Evolutionary conservation across 768 basidiomycete genomes (phyloP).

Genomic region (Trametes punicea): DNA sequence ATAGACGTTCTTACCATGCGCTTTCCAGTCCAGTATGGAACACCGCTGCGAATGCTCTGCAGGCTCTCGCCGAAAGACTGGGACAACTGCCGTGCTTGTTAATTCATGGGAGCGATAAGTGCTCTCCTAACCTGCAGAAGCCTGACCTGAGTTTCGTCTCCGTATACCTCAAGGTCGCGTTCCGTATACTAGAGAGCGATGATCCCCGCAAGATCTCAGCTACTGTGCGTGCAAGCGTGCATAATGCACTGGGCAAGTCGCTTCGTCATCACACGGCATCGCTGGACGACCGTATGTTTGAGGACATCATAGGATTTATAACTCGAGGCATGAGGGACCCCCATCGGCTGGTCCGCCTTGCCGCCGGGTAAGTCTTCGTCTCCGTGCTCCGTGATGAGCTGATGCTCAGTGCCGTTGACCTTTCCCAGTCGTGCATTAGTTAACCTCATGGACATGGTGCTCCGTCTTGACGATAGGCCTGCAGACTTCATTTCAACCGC

Average conservation of each 20-base stretch:
- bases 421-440: conserved; percentile 45
- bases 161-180: conserved; percentile 36
- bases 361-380: conserved; percentile 55
- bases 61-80: conserved; percentile 30
- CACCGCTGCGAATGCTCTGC: conserved; percentile 30
- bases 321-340: conserved; percentile 48
- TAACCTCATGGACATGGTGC: conserved; percentile 45
- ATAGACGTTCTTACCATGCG: neutral
- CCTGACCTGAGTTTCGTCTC: conserved; percentile 23
- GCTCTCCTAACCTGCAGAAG: conserved; percentile 8
- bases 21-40: conserved; percentile 37
- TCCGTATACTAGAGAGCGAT: conserved; percentile 45
- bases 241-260: conserved; percentile 16
- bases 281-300: conserved; percentile 22
- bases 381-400: neutral
- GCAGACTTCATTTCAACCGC: conserved; percentile 34
- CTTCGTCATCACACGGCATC: conserved; percentile 23
- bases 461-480: conserved; percentile 31
- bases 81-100: conserved; percentile 23
- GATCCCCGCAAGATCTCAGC: conserved; percentile 42
- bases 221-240: conserved; percentile 36
- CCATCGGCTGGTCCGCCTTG: conserved; percentile 58
- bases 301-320: conserved; percentile 37
- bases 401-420: neutral
- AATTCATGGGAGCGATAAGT: conserved; percentile 14